These are phyloP conservation scores for Panus rudis DNA, from an alignment of 768 basidiomycete genomes.

Conservation along the genomic window DNA sequence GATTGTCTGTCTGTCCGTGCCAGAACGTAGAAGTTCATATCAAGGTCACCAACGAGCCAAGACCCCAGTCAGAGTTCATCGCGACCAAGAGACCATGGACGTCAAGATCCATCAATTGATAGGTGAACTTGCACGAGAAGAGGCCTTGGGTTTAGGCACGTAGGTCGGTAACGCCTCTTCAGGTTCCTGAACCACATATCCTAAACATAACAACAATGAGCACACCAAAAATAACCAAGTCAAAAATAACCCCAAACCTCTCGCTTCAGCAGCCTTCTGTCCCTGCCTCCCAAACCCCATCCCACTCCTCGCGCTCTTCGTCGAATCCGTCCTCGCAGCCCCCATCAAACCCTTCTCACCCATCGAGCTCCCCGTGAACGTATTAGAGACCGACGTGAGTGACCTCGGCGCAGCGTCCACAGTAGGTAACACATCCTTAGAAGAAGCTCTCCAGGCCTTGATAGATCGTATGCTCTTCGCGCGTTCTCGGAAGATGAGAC, in stretches of 20 bases:
- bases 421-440: slow-evolving; percentile 51
- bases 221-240: background rate
- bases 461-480: slow-evolving; percentile 63
- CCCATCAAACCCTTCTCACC: slow-evolving; percentile 8
- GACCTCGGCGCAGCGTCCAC: background rate
- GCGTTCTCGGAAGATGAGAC: slow-evolving; percentile 67
- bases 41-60: too few species aligned
- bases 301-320: slow-evolving; percentile 6
- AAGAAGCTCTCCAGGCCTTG: slow-evolving; percentile 54
- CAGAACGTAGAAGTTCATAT: too few species aligned
- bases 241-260: slow-evolving; percentile 1
- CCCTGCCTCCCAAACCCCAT: slow-evolving; percentile 11
- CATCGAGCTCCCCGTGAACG: background rate
- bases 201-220: slow-evolving; percentile 2
- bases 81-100: too few species aligned
- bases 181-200: slow-evolving; percentile 10
- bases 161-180: slow-evolving; percentile 12
- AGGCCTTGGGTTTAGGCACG: slow-evolving; percentile 8
- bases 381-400: background rate
- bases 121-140: background rate
- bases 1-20: too few species aligned
- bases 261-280: slow-evolving; percentile 6
- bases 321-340: slow-evolving; percentile 4
- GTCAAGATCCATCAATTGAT: too few species aligned
- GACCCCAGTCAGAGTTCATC: too few species aligned